Conservation (phyloP, 148 eudicot genomes). For the Vaccinium macrocarpon region DNA sequence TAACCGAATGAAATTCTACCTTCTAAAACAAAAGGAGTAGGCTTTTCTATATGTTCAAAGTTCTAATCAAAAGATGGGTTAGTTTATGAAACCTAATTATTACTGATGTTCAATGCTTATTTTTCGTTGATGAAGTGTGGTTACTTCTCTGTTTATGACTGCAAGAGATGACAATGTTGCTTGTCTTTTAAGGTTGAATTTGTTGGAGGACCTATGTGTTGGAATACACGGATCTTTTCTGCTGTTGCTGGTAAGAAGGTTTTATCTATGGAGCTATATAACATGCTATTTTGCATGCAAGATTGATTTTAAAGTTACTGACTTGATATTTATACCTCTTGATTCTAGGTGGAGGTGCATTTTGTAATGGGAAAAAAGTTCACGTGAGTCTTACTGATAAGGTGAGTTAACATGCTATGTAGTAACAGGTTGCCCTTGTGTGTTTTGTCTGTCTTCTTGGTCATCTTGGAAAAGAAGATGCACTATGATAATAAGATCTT, state of each 20-base stretch:
- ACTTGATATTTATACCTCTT: background rate
- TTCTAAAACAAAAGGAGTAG: background rate
- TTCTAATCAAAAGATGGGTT: background rate
- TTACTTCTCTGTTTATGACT: background rate
- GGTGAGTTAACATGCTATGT: conserved; percentile 46
- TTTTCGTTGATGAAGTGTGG: background rate
- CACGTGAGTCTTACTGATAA: conserved; percentile 71
- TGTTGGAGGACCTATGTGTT: conserved; percentile 97
- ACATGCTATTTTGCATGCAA: conserved; percentile 8
- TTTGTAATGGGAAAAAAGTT: conserved; percentile 78
- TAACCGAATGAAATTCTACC: background rate
- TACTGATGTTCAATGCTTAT: background rate
- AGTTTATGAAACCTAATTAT: background rate
- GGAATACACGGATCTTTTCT: conserved; percentile 94
- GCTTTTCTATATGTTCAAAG: background rate
- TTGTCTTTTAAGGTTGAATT: conserved; percentile 73
- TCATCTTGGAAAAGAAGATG: background rate
- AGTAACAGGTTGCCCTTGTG: background rate
- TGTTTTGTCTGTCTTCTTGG: background rate
- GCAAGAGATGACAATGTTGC: conserved; percentile 18
- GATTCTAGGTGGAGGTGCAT: conserved; percentile 86
- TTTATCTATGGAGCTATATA: conserved; percentile 14
- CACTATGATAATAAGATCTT: background rate
- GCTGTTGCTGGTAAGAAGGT: conserved; percentile 76
- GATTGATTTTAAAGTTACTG: background rate